phyloP scores from a whole-genome alignment of 768 basidiomycete species.

The Cyclocybe aegerita region DNA sequence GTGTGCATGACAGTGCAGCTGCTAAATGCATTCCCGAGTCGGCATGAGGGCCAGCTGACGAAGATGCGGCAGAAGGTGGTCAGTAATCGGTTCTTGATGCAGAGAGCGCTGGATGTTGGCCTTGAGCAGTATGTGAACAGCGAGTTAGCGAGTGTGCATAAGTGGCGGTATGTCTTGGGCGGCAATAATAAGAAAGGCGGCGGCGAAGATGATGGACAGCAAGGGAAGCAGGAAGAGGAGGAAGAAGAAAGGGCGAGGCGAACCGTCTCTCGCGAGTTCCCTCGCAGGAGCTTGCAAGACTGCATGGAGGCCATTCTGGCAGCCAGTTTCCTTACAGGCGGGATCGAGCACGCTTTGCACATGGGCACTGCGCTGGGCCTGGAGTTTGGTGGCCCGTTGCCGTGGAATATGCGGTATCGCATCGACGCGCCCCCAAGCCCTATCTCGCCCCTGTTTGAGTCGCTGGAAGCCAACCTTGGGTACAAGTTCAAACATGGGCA shows the following conservation, averaged over 20 bases:
- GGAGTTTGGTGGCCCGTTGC: constrained; percentile 67
- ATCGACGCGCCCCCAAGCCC: constrained; percentile 28
- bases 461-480: constrained; percentile 63
- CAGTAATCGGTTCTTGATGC: constrained; percentile 69
- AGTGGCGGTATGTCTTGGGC: constrained; percentile 58
- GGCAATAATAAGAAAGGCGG: constrained; percentile 24
- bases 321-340: constrained; percentile 72
- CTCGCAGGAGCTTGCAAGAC: constrained; percentile 77
- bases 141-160: constrained; percentile 50
- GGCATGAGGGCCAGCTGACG: constrained; percentile 84
- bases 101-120: constrained; percentile 61
- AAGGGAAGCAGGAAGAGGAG: too few relatives aligned
- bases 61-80: constrained; percentile 62
- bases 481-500: constrained; percentile 67
- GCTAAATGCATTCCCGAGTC: constrained; percentile 71
- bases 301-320: constrained; percentile 88
- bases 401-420: constrained; percentile 65
- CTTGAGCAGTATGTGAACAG: constrained; percentile 64
- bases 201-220: constrained; percentile 7
- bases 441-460: constrained; percentile 46
- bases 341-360: constrained; percentile 65
- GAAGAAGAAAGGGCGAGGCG: constrained; percentile 15
- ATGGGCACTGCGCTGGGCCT: constrained; percentile 66
- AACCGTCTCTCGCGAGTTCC: constrained; percentile 46
- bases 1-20: constrained; percentile 74